These are phyloP conservation scores for Pneumocystis oryctolagi DNA, from an alignment of 1,139 yeast genomes.

Conservation along the genomic window DNA sequence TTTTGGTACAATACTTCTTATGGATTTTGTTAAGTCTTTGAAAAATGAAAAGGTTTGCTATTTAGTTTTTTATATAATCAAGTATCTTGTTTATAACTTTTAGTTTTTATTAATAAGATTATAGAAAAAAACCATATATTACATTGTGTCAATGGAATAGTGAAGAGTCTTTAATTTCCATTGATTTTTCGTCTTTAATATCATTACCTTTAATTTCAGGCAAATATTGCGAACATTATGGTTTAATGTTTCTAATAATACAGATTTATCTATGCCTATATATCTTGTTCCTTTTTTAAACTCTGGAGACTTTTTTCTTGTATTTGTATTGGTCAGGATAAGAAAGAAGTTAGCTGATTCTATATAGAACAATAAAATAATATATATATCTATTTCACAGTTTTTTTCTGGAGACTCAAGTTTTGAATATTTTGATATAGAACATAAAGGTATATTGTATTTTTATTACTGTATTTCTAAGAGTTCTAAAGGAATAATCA, in stretches of 20 bases:
- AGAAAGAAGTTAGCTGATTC: not conserved
- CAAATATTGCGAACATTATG: not conserved
- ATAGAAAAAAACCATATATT: not conserved
- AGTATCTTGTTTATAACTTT: not conserved
- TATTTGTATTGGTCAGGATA: not conserved
- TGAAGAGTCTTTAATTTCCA: not conserved
- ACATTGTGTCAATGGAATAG: not conserved
- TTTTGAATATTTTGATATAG: not conserved
- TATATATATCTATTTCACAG: not conserved
- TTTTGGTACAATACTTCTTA: not conserved
- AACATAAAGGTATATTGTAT: not conserved
- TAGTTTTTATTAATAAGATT: not conserved
- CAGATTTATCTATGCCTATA: not conserved
- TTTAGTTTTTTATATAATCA: not conserved
- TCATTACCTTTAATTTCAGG: not conserved
- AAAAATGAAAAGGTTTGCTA: not conserved
- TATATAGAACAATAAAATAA: not conserved
- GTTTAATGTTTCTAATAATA: not conserved
- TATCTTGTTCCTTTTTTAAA: not conserved
- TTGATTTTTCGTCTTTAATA: not conserved
- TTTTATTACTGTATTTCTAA: not conserved
- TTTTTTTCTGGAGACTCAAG: not conserved
- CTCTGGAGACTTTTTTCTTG: not conserved
- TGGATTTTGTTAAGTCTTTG: not conserved
- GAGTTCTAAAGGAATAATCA: not conserved